Evolutionary conservation across 2,329 filamentous ascomycete species (phyloP), one percentile per base, ranked within the genome.

Genomic region (Pezicula rhizophila): DNA sequence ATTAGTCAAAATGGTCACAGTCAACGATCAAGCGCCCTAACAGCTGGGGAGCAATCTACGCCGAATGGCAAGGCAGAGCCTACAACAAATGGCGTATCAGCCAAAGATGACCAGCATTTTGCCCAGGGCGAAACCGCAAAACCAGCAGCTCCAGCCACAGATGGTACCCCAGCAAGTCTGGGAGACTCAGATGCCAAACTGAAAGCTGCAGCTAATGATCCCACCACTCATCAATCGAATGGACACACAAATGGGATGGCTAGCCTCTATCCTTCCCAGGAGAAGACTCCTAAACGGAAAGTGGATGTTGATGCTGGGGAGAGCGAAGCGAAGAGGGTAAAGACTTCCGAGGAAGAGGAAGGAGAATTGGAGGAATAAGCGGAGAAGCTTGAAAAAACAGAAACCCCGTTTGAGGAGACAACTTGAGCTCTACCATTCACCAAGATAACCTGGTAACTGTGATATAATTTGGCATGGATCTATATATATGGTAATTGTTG

Each of bases 181-280:
- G 58, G 58, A 20, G 47, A 54, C 15, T 56, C 55, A 34, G 59
- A 61, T 45, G 51, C 50, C 17, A 52, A 49, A 11, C 43, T 62
- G 4, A 62, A 62, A 48, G 54, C 51, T 34, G 52, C 45, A 4
- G 60, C 60, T 7, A 62, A 62, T 39, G 53, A 60, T 38, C 60
- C 60, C 11, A 56, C 55, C 2, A 61, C 58, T 8, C 60, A 61
- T 46, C 35, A 48, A 20, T 38, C 44, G 15, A 52, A 50, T 41
- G 48, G 48, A 8, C 35, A 46, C 31, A 35, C 25, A 25, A 52
- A 52, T 51, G 47, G 44, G 12, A 46, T 50, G 42, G 31, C 31
- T 15, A 11, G 20, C 15, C 20, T 42, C 18, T 28, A 34, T 15
- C 10, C n/a, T 28, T 12, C 23, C 14, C 26, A 46, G 23, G 26